A percentile compares a stretch with the other conserved stretches of the same genome.
Evolutionary conservation across 352 stramenopile genomes (phyloP).

Genomic region (Phytophthora podocarpi): DNA sequence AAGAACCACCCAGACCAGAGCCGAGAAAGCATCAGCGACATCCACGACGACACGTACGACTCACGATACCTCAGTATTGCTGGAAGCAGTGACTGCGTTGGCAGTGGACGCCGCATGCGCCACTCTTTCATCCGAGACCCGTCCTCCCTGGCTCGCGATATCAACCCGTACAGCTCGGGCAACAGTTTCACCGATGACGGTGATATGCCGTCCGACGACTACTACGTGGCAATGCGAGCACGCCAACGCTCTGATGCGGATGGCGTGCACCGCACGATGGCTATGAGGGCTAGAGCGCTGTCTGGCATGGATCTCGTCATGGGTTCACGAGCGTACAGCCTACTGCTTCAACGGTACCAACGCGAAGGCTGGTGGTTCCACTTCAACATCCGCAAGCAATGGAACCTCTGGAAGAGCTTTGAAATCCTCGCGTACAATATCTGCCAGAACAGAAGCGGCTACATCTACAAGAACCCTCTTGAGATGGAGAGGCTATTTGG

Average conservation of each 20-base stretch:
- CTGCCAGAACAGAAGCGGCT: slow-evolving; percentile 84
- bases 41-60: slow-evolving; percentile 34
- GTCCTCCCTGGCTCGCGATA: slow-evolving; percentile 24
- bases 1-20: slow-evolving; percentile 35
- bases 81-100: slow-evolving; percentile 26
- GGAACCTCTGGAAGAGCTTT: slow-evolving; percentile 88
- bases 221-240: slow-evolving; percentile 23
- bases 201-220: slow-evolving; percentile 32
- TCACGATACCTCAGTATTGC: slow-evolving; percentile 16
- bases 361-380: slow-evolving; percentile 81
- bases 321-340: slow-evolving; percentile 70
- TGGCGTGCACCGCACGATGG: slow-evolving; percentile 26
- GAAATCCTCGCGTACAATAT: slow-evolving; percentile 91
- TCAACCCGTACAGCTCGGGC: slow-evolving; percentile 21
- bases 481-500: slow-evolving; percentile 87
- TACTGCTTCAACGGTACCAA: slow-evolving; percentile 79
- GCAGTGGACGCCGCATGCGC: slow-evolving; percentile 24
- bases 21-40: slow-evolving; percentile 33
- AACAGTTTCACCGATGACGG: slow-evolving; percentile 19
- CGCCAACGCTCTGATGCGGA: slow-evolving; percentile 14
- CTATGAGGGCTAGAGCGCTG: slow-evolving; percentile 40
- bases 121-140: slow-evolving; percentile 37
- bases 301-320: slow-evolving; percentile 83
- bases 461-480: slow-evolving; percentile 89
- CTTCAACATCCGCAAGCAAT: slow-evolving; percentile 85